Conservation (phyloP, 306 rosid genomes). For the Mucuna pruriens region DNA sequence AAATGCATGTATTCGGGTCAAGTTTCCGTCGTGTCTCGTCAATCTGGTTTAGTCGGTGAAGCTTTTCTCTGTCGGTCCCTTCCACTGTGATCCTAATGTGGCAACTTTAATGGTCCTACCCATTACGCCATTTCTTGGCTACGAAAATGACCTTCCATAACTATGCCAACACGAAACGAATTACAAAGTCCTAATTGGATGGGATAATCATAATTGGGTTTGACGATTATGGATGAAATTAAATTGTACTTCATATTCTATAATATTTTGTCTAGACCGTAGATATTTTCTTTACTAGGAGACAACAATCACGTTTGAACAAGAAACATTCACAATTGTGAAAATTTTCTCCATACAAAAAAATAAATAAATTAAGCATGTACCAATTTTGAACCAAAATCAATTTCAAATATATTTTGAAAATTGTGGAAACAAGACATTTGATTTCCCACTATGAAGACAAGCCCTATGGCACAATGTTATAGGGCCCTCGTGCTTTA, state of each 20-base stretch:
- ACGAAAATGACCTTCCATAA: background rate
- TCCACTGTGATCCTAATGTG: slow-evolving; percentile 32
- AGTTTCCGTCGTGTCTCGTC: slow-evolving; percentile 37
- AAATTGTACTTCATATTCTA: background rate
- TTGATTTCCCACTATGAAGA: slow-evolving; percentile 43
- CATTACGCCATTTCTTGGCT: background rate
- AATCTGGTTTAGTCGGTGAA: slow-evolving; percentile 29
- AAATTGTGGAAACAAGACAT: slow-evolving; percentile 26
- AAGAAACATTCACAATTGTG: background rate
- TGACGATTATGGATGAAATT: background rate
- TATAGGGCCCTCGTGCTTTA: slow-evolving; percentile 53
- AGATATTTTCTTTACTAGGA: background rate
- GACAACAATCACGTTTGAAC: background rate
- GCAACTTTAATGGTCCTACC: background rate
- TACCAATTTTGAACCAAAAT: background rate
- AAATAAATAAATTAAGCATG: background rate
- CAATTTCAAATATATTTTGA: background rate
- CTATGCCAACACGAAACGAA: slow-evolving; percentile 21
- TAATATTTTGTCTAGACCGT: background rate
- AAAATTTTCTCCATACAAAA: background rate
- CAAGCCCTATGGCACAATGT: slow-evolving; percentile 43
- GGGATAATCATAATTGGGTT: background rate
- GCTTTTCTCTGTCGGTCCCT: slow-evolving; percentile 17
- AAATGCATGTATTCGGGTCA: slow-evolving; percentile 4
- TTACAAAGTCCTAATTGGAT: slow-evolving; percentile 35